Base-by-base conservation (phyloP, 495 filamentous ascomycete genomes). In the Thozetella sp. region DNA sequence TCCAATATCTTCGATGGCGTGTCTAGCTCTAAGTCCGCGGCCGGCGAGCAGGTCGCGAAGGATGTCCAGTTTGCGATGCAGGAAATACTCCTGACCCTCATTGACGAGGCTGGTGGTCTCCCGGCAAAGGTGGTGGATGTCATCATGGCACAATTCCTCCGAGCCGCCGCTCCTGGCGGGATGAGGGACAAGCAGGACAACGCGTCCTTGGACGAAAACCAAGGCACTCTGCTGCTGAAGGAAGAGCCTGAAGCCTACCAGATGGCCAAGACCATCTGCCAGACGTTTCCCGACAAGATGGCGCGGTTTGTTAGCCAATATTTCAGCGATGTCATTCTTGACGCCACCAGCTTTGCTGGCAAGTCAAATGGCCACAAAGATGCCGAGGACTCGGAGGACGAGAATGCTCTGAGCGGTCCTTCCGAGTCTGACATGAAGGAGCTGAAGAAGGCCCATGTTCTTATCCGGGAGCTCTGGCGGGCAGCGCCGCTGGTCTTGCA, bases 221-320 rank as follows among this genome's bases (percentile, higher is more conserved):
- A 97, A 67, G 89, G 87, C 2, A 96, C 90, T 0, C 80, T 97
- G 23, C 73, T 91, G 15, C 72, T 92, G 25, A 96, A 95, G 67
- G 92, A 96, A 56, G 86, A 93, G 40, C 93, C 94, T 2, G 84
- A 92, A 24, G 93, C 95, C 1, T 98, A 99, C 70, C 91, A 92
- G 63, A 97, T 97, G 91, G 93, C 95, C 25, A 96, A 93, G 72
- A 88, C 88, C 4, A 88, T 99, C 25, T 99, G 95, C 72, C 95
- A 94, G 65, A 78, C 82, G n/a, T 94, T 87, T 58, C 87, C 91
- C 1, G 95, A 97, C 60, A 91, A 93, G 70, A 97, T 99, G 94
- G 88, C 92, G 1, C 88, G 93, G 52, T 89, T 93, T 64, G 88
- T 97, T 56, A 93, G 92, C 62, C 93, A 96, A 67, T 99, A 97